Percentiles rank a stretch among this genome's conserved stretches.
phyloP scores from a whole-genome alignment of 371 early-diverging fungal species.

The Actinomortierella wolfii region DNA sequence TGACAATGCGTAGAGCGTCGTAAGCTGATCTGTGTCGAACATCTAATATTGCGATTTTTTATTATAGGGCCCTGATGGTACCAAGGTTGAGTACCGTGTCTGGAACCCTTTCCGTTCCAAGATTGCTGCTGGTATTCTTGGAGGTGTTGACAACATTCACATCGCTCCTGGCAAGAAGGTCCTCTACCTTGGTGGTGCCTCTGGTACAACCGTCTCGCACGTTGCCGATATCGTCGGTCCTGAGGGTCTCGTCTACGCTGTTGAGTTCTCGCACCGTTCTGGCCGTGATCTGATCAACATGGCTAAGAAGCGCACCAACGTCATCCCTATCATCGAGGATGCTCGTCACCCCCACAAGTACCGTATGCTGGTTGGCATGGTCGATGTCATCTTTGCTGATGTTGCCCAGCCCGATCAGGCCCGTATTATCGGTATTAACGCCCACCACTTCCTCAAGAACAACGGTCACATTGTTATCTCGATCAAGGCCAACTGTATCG shows the following conservation, averaged over 20 bases:
- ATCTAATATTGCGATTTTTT: too few species aligned
- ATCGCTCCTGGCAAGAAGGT: constrained; percentile 99
- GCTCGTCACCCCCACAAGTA: constrained; percentile 99
- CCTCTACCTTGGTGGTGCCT: constrained; percentile 98
- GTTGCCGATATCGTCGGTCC: constrained; percentile 99
- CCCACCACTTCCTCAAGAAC: constrained; percentile 99
- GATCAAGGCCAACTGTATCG: constrained; percentile 99
- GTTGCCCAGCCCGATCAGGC: constrained; percentile 99
- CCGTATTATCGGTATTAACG: constrained; percentile 99
- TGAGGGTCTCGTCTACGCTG: constrained; percentile 98
- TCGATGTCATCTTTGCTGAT: constrained; percentile 99
- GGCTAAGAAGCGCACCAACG: constrained; percentile 99
- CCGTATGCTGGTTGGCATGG: constrained; percentile 99
- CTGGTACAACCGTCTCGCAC: constrained; percentile 99
- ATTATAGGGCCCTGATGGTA: constrained; percentile 87
- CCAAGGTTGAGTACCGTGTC: constrained; percentile 99
- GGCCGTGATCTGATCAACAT: constrained; percentile 99
- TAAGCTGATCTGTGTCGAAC: too few species aligned
- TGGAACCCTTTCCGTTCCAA: constrained; percentile 99
- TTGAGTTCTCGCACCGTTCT: constrained; percentile 99
- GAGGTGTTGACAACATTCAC: constrained; percentile 98
- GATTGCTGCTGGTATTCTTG: constrained; percentile 99
- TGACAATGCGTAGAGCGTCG: too few species aligned
- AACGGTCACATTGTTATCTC: constrained; percentile 98
- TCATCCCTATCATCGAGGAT: constrained; percentile 99